Percentiles rank a stretch among this genome's conserved stretches.
phyloP scores from a whole-genome alignment of 805 yeast species.

The Hermanozyma aechmeae region DNA sequence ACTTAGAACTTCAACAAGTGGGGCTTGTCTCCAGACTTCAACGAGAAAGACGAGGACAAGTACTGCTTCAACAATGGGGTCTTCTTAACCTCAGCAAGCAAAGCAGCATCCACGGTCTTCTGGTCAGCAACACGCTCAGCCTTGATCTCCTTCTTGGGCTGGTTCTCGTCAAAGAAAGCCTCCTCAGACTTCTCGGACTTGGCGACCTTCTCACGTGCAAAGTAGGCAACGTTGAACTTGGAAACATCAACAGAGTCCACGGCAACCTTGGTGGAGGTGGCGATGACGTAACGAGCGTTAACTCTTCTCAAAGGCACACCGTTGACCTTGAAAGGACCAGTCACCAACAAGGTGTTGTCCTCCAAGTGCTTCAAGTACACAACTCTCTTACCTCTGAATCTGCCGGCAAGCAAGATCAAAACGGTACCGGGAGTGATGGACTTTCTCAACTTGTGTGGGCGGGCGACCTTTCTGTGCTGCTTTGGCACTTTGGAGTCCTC shows the following conservation, averaged over 20 bases:
- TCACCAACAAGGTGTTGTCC: conserved; percentile 94
- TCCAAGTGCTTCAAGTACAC: conserved; percentile 94
- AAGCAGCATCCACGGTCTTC: conserved; percentile 87
- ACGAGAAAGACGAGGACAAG: conserved; percentile 90
- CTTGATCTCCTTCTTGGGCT: conserved; percentile 77
- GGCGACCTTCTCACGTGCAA: conserved; percentile 88
- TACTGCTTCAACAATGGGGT: conserved; percentile 95
- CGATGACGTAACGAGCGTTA: conserved; percentile 96
- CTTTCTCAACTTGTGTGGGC: conserved; percentile 93
- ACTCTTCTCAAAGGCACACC: conserved; percentile 99
- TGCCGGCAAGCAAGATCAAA: conserved; percentile 94
- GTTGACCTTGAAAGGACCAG: conserved; percentile 99
- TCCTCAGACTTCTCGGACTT: conserved; percentile 82
- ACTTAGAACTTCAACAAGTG: conserved; percentile 92
- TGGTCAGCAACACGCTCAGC: conserved; percentile 96
- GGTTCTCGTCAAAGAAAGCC: conserved; percentile 75
- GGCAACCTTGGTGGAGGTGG: conserved; percentile 88
- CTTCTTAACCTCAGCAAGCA: conserved; percentile 91
- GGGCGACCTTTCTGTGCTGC: conserved; percentile 82
- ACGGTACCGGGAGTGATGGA: conserved; percentile 98
- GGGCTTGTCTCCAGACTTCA: conserved; percentile 97
- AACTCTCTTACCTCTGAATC: conserved; percentile 99
- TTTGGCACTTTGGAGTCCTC: conserved; percentile 83
- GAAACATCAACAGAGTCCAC: conserved; percentile 75
- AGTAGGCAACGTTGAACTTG: conserved; percentile 90